Conservation (phyloP, 1,284 basidiomycete species). For the Volvariella volvacea region DNA sequence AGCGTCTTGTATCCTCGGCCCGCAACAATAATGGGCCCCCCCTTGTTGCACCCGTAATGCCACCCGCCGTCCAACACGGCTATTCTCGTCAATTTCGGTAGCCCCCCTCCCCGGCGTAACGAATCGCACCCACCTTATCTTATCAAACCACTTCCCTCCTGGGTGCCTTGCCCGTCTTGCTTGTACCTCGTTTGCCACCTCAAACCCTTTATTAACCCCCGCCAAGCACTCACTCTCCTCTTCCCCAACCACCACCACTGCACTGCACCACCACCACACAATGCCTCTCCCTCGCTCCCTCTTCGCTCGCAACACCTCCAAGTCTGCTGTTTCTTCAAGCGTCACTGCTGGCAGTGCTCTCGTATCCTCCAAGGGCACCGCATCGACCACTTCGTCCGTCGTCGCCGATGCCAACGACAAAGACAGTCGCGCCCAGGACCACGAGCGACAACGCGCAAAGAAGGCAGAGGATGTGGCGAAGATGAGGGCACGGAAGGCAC, state of each 20-base stretch:
- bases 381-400: slow-evolving; percentile 1
- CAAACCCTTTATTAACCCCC: no score
- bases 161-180: neutral
- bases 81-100: no score
- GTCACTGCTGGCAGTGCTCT: neutral
- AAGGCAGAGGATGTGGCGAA: slow-evolving; percentile 31
- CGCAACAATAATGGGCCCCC: no score
- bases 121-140: slow-evolving; percentile 3
- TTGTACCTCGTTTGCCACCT: no score
- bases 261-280: neutral
- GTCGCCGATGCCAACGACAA: slow-evolving; percentile 22
- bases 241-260: neutral
- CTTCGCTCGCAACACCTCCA: neutral
- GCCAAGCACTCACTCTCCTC: neutral
- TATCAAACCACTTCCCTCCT: slow-evolving; percentile 3
- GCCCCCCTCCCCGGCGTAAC: no score
- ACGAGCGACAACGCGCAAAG: slow-evolving; percentile 38
- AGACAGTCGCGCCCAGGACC: slow-evolving; percentile 39
- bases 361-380: neutral
- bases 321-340: neutral
- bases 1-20: no score
- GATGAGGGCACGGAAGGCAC: slow-evolving; percentile 29
- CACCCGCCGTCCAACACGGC: no score
- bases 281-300: slow-evolving; percentile 1
- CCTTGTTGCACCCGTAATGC: no score